Conservation (phyloP, 495 filamentous ascomycete genomes). For the Hypoxylon rickii region DNA sequence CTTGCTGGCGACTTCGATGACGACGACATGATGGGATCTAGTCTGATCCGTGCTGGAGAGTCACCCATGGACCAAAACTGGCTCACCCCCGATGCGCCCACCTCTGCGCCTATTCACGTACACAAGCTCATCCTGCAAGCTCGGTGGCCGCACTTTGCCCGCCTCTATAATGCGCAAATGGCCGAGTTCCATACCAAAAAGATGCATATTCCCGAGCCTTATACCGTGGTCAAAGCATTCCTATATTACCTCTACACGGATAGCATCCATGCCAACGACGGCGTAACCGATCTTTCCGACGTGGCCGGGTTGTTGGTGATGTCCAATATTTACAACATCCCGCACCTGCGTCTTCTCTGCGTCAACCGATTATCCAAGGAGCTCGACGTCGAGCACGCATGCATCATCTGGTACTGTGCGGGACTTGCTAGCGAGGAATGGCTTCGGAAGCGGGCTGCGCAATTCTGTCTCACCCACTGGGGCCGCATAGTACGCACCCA, state of each 20-base stretch:
- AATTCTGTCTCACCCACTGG: slow-evolving; percentile 91
- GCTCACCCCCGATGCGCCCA: slow-evolving; percentile 64
- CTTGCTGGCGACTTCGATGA: slow-evolving; percentile 67
- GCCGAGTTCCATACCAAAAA: slow-evolving; percentile 92
- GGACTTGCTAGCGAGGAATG: slow-evolving; percentile 88
- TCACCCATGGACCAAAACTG: slow-evolving; percentile 59
- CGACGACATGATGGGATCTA: slow-evolving; percentile 61
- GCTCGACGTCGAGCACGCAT: slow-evolving; percentile 90
- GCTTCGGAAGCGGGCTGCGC: slow-evolving; percentile 83
- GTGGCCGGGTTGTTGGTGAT: slow-evolving; percentile 97
- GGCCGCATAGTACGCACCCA: slow-evolving; percentile 88
- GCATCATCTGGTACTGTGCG: slow-evolving; percentile 94
- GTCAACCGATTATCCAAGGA: slow-evolving; percentile 86
- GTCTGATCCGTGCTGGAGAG: slow-evolving; percentile 46
- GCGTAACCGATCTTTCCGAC: slow-evolving; percentile 70
- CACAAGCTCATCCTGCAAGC: slow-evolving; percentile 92
- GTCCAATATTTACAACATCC: slow-evolving; percentile 97
- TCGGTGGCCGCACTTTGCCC: slow-evolving; percentile 94
- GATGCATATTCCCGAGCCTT: slow-evolving; percentile 97
- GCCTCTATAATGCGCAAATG: slow-evolving; percentile 91
- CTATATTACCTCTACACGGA: slow-evolving; percentile 97
- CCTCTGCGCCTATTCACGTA: slow-evolving; percentile 87
- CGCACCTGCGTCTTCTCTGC: slow-evolving; percentile 84
- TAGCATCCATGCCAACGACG: slow-evolving; percentile 70
- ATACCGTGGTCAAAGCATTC: slow-evolving; percentile 91